Evolutionary conservation across 345 rosid species (phyloP), one percentile per base, ranked within the genome.

Genomic region (Melaleuca quinquenervia): DNA sequence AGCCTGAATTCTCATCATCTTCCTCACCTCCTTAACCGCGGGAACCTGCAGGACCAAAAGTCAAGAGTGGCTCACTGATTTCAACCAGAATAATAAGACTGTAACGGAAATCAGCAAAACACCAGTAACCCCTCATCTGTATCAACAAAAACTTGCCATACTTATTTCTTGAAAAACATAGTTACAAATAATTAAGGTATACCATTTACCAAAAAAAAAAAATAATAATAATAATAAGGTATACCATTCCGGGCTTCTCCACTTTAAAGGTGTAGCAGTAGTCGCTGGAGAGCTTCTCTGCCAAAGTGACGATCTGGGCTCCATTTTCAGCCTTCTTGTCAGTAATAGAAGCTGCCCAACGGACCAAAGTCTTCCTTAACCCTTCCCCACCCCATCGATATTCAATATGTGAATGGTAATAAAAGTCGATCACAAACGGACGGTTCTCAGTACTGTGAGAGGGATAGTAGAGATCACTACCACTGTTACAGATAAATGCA

Each of bases 301-400:
- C 91, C 22, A 92, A 88, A 84, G 93, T 87, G 60, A 95, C 93
- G 82, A 96, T 90, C 82, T 92, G 94, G 85, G 94, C 94, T 62
- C 85, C 91, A 49, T 82, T 90, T 60, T 88, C 94, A 45, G 87
- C 89, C 88, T 90, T 93, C 90, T 92, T 93, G 83, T 92, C 94
- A 80, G 84, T 88, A 82, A 94, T 82, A 5, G 94, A 90, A 89
- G 94, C 75, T 48, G 94, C 96, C 99, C 99, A 98, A 64, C 98
- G 97, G 85, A 98, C 92, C 90, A 98, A 85, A 88, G 99, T 94
- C 90, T 95, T 98, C 90, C 99, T 94, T 85, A 98, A 84, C 51
- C 98, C 99, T 92, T 97, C 99, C 87, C 98, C 99, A 86, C 99
- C 99, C 99, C 99, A 98, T n/a, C 98, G 95, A 83, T 98, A 95